Conservation (phyloP, 202 grass and related monocot species). For the Bolboschoenoplectus hybrid region DNA sequence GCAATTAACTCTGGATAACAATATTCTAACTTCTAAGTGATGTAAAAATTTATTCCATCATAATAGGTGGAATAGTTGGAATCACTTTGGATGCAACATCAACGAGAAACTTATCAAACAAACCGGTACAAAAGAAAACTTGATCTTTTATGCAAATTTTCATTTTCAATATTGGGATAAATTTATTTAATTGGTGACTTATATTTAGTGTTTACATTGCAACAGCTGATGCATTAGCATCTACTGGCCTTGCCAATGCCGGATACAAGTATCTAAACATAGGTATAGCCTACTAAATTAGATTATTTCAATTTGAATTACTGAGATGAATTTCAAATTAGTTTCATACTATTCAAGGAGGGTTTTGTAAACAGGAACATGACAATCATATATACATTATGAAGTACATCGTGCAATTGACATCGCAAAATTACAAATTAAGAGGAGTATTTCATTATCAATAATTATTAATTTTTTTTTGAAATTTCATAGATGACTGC, state of each 20-base stretch:
- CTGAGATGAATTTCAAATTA: not conserved
- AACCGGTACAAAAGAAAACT: slow-evolving; percentile 46
- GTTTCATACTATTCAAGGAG: not conserved
- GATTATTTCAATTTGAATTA: slow-evolving; percentile 23
- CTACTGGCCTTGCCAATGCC: slow-evolving; percentile 55
- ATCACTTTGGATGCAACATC: slow-evolving; percentile 55
- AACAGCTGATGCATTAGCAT: slow-evolving; percentile 64
- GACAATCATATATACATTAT: not conserved
- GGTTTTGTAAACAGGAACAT: not conserved
- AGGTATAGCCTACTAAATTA: slow-evolving; percentile 34
- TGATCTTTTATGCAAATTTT: not conserved
- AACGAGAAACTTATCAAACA: slow-evolving; percentile 55
- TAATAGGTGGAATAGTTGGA: slow-evolving; percentile 77
- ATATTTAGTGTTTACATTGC: not conserved
- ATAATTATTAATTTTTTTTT: not conserved
- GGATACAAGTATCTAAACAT: slow-evolving; percentile 78
- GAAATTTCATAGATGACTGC: slow-evolving; percentile 61
- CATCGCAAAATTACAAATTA: not conserved
- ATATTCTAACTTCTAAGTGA: not conserved
- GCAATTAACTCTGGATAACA: not conserved
- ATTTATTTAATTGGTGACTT: not conserved
- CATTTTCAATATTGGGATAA: not conserved
- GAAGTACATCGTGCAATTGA: slow-evolving; percentile 7
- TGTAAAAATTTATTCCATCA: not conserved
- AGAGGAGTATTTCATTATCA: slow-evolving; percentile 6